These are phyloP conservation scores for Musa troglodytarum DNA, from an alignment of 176 grass and related monocot species.

Conservation along the genomic window DNA sequence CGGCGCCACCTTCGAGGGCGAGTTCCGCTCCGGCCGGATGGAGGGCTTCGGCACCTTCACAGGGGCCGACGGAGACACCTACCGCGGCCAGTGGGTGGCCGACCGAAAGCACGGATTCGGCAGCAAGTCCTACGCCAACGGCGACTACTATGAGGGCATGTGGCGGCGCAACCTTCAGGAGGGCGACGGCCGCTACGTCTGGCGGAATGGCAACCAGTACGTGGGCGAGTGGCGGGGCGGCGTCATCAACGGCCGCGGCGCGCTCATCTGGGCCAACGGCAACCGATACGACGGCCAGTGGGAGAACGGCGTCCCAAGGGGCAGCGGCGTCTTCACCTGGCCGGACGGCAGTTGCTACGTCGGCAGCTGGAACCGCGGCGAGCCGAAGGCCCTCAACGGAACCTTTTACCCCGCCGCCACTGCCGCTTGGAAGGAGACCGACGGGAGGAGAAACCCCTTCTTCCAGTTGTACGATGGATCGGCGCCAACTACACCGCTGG, in stretches of 20 bases:
- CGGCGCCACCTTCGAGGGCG: constrained; percentile 75
- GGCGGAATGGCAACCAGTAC: constrained; percentile 90
- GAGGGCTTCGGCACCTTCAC: constrained; percentile 77
- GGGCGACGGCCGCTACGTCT: constrained; percentile 77
- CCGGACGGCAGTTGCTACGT: constrained; percentile 89
- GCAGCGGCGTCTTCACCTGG: constrained; percentile 80
- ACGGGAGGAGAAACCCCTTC: neutral
- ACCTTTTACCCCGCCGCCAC: constrained; percentile 47
- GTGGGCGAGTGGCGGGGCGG: constrained; percentile 84
- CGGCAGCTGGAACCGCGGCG: constrained; percentile 54
- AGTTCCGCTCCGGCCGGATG: constrained; percentile 78
- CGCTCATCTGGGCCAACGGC: constrained; percentile 89
- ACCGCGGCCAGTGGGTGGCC: constrained; percentile 68
- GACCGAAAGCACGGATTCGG: constrained; percentile 70
- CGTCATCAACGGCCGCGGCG: constrained; percentile 74
- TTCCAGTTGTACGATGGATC: neutral
- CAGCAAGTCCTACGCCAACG: constrained; percentile 77
- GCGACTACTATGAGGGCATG: constrained; percentile 87
- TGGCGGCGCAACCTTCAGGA: constrained; percentile 90
- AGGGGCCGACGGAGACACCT: constrained; percentile 67
- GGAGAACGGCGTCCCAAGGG: constrained; percentile 89
- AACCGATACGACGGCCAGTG: constrained; percentile 88
- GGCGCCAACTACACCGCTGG: neutral
- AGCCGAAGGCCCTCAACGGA: constrained; percentile 9
- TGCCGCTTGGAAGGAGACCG: neutral